Conservation (phyloP, 2,329 filamentous ascomycete species). For the Diaporthe sp. region DNA sequence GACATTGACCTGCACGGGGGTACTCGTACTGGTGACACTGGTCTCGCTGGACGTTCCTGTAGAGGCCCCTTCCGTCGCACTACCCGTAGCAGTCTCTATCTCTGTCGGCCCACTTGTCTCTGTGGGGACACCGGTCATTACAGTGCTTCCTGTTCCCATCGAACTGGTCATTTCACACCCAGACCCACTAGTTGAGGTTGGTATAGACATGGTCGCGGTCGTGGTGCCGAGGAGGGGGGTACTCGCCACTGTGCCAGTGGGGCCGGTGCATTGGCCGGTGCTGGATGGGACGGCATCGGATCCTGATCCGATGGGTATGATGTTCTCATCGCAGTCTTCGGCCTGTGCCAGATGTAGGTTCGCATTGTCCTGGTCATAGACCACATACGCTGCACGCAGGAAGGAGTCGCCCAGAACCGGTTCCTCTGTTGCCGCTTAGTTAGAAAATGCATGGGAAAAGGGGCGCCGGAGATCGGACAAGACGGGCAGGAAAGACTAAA, state of each 20-base stretch:
- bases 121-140: not conserved
- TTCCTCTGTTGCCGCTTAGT: conserved; percentile 51
- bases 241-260: not conserved
- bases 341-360: conserved; percentile 40
- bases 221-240: not conserved
- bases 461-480: not conserved
- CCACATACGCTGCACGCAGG: conserved; percentile 60
- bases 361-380: conserved; percentile 61
- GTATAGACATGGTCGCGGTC: not conserved
- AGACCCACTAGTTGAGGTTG: not conserved
- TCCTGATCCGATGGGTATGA: conserved; percentile 19
- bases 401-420: conserved; percentile 62
- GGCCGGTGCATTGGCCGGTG: conserved; percentile 15
- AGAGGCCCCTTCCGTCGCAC: not conserved
- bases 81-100: not conserved
- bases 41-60: not conserved
- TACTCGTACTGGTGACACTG: not conserved
- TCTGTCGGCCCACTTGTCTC: not conserved
- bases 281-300: conserved; percentile 16
- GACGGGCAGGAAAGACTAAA: not conserved
- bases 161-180: not conserved
- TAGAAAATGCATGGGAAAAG: conserved; percentile 34
- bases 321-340: conserved; percentile 22
- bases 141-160: not conserved
- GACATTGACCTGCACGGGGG: not conserved